Evolutionary conservation across 2,329 filamentous ascomycete species (phyloP).

Genomic region (Apiospora rasikravindrae): DNA sequence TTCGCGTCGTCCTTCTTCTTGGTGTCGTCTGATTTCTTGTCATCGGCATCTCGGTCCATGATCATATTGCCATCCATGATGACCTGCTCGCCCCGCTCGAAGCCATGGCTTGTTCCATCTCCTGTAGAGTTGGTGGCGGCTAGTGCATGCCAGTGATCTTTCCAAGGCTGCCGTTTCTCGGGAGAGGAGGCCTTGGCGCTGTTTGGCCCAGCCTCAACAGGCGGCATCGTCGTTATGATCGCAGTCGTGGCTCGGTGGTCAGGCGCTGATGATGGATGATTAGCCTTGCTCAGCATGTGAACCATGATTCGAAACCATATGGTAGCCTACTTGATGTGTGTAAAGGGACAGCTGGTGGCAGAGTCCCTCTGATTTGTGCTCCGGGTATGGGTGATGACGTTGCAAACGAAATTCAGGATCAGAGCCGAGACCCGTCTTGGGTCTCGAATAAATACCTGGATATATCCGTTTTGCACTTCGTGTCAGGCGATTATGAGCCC

Average conservation of each 20-base stretch:
- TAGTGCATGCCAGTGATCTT: neutral
- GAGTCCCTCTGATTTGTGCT: too few relatives aligned
- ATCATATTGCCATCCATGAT: neutral
- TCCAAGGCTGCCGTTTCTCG: neutral
- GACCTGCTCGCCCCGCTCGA: neutral
- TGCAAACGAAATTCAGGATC: too few relatives aligned
- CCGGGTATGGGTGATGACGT: too few relatives aligned
- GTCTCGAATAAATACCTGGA: too few relatives aligned
- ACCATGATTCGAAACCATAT: neutral
- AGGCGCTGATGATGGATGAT: too few relatives aligned
- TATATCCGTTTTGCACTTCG: too few relatives aligned
- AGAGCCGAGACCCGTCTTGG: too few relatives aligned
- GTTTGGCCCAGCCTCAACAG: neutral
- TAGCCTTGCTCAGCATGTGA: too few relatives aligned
- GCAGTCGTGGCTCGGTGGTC: neutral
- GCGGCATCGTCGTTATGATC: neutral
- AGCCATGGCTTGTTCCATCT: neutral
- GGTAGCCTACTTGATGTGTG: neutral
- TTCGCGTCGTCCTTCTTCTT: neutral
- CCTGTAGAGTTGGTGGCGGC: neutral
- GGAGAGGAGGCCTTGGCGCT: rapidly evolving
- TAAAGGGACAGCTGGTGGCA: too few relatives aligned
- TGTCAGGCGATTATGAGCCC: too few relatives aligned
- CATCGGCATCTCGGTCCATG: neutral
- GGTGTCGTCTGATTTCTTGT: neutral